Evolutionary conservation across 148 eudicot genomes (phyloP).

Genomic region (Chenopodium berlandieri): DNA sequence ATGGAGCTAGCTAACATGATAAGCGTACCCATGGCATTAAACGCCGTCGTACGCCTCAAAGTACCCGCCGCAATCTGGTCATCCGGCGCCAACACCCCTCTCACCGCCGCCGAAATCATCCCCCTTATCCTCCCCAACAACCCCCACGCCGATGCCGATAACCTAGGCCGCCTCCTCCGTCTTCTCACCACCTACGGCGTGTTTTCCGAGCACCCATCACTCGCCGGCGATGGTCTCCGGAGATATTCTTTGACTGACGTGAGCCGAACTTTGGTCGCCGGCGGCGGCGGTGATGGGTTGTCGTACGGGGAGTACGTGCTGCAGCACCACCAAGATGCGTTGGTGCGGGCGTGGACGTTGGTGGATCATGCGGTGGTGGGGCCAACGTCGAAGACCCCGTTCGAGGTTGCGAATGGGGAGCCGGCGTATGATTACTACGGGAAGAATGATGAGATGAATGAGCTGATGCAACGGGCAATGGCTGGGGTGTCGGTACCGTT

Average conservation of each 20-base stretch:
- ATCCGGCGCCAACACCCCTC: slow-evolving; percentile 41
- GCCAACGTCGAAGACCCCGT: slow-evolving; percentile 38
- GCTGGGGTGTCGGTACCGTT: slow-evolving; percentile 57
- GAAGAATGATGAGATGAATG: slow-evolving; percentile 50
- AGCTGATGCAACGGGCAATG: slow-evolving; percentile 53
- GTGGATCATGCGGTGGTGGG: slow-evolving; percentile 47
- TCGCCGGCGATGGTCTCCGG: slow-evolving; percentile 17
- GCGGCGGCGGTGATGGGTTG: slow-evolving; percentile 35
- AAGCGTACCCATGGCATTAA: slow-evolving; percentile 56
- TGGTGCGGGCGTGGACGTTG: slow-evolving; percentile 47
- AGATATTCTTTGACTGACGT: slow-evolving; percentile 46
- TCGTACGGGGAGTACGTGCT: slow-evolving; percentile 51
- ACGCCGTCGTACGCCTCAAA: slow-evolving; percentile 52
- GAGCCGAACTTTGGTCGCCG: slow-evolving; percentile 45
- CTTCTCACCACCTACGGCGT: slow-evolving; percentile 48
- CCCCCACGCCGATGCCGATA: slow-evolving; percentile 37
- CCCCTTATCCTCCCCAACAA: slow-evolving; percentile 22
- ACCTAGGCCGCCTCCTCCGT: slow-evolving; percentile 53
- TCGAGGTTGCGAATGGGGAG: slow-evolving; percentile 53
- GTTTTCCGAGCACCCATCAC: slow-evolving; percentile 37
- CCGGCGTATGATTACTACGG: slow-evolving; percentile 52
- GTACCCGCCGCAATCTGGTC: slow-evolving; percentile 47
- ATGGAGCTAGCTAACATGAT: slow-evolving; percentile 58
- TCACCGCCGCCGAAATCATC: slow-evolving; percentile 40
- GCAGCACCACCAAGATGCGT: slow-evolving; percentile 63